A percentile compares a stretch with the other conserved stretches of the same genome.
phyloP scores from a whole-genome alignment of 192 early-diverging fungal species.

The Coemansia umbellata region DNA sequence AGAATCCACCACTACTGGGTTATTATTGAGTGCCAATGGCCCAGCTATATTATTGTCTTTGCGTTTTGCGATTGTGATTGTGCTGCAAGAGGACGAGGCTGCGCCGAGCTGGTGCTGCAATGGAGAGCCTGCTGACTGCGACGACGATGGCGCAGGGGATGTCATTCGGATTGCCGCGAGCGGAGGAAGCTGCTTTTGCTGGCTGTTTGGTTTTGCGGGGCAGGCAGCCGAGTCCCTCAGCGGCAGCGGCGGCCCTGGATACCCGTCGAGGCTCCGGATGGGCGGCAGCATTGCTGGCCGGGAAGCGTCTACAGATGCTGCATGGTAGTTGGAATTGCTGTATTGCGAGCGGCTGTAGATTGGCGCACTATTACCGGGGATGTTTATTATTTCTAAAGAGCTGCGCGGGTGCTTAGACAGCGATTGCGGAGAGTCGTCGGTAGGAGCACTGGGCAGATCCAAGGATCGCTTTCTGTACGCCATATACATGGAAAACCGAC shows the following conservation, averaged over 20 bases:
- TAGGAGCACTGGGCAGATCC: constrained; percentile 25
- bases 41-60: no score
- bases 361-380: no score
- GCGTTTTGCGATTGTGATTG: no score
- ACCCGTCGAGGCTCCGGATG: constrained; percentile 38
- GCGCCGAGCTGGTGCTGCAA: not conserved
- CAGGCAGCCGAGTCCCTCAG: no score
- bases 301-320: no score
- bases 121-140: not conserved
- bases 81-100: not conserved
- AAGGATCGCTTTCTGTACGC: constrained; percentile 47
- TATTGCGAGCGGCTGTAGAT: no score
- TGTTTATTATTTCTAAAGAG: no score
- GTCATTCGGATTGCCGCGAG: not conserved
- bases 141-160: not conserved
- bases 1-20: no score
- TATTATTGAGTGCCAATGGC: no score
- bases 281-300: constrained; percentile 35
- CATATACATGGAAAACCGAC: constrained; percentile 46
- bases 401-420: constrained; percentile 35
- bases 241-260: no score
- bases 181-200: not conserved
- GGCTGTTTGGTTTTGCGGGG: no score
- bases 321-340: no score
- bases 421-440: constrained; percentile 1